phyloP scores from a whole-genome alignment of 805 yeast genomes.

The Kuraishia ogatae region DNA sequence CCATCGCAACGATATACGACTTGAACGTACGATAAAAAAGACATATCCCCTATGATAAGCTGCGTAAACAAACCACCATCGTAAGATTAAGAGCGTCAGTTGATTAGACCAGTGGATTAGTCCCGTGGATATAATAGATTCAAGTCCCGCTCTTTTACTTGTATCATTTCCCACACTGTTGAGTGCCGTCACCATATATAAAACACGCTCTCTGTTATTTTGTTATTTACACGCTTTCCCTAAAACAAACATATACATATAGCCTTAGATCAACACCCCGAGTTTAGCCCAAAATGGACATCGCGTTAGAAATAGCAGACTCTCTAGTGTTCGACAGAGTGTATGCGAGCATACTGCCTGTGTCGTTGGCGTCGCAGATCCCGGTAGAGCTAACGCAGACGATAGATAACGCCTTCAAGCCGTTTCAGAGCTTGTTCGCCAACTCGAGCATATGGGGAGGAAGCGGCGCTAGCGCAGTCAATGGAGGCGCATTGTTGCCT shows the following conservation, averaged over 20 bases:
- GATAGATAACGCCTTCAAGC: neutral
- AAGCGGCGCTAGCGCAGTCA: neutral
- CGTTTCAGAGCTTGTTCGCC: neutral
- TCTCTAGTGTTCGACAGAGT: constrained; percentile 63
- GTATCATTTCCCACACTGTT: too few species aligned
- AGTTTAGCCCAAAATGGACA: constrained; percentile 54
- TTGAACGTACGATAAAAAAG: neutral
- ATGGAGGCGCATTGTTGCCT: neutral
- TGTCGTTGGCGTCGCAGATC: constrained; percentile 28
- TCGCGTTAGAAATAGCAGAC: constrained; percentile 77
- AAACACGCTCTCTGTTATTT: too few species aligned
- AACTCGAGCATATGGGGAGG: neutral
- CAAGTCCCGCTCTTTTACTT: too few species aligned
- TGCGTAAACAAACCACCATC: too few species aligned
- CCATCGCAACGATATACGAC: neutral
- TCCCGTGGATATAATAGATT: too few species aligned
- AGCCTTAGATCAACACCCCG: neutral
- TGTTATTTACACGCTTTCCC: too few species aligned
- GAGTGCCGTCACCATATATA: too few species aligned
- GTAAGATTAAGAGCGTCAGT: too few species aligned
- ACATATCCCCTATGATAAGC: too few species aligned
- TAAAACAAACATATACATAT: too few species aligned
- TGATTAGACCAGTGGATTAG: too few species aligned
- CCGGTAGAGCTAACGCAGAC: constrained; percentile 9
- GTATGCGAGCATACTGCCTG: constrained; percentile 65